Percentiles rank a stretch among this genome's conserved stretches.
phyloP scores from a whole-genome alignment of 78 protist species.

The Neovahlkampfia damariscottae region DNA sequence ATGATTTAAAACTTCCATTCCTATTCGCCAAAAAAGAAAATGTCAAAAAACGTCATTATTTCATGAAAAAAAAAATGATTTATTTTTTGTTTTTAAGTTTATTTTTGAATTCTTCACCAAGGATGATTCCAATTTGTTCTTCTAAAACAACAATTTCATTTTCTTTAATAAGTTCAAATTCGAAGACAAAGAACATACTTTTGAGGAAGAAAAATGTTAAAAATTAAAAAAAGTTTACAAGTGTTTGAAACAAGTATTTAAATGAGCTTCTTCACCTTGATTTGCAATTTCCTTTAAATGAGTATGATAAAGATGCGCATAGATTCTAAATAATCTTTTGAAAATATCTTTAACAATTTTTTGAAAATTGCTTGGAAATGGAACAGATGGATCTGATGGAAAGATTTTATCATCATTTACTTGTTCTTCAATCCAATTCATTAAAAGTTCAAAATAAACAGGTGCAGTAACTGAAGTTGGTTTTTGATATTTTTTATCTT shows the following conservation, averaged over 20 bases:
- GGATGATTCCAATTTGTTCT: slow-evolving; percentile 26
- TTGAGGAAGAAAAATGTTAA: not conserved
- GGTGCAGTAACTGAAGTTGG: slow-evolving; percentile 86
- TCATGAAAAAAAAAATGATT: too few species aligned
- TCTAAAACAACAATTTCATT: slow-evolving; percentile 62
- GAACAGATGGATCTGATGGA: slow-evolving; percentile 60
- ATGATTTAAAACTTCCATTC: too few species aligned
- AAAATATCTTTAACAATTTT: slow-evolving; percentile 63
- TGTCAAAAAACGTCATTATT: too few species aligned
- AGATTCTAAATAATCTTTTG: slow-evolving; percentile 87
- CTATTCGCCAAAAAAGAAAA: too few species aligned
- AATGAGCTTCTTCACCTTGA: slow-evolving; percentile 78
- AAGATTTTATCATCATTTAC: slow-evolving; percentile 84
- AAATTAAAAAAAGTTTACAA: not conserved
- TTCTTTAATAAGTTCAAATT: slow-evolving; percentile 59
- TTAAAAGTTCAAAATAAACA: slow-evolving; percentile 82
- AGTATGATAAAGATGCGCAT: slow-evolving; percentile 90
- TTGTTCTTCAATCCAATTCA: slow-evolving; percentile 90
- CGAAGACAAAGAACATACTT: slow-evolving; percentile 44
- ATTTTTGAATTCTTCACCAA: slow-evolving; percentile 9
- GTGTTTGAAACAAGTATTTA: slow-evolving; percentile 53
- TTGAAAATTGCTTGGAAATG: slow-evolving; percentile 82
- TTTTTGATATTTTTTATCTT: slow-evolving; percentile 63
- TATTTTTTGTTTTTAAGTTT: not conserved
- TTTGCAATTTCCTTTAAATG: slow-evolving; percentile 66